These are phyloP conservation scores for Tricholoma bakamatsutake DNA, from an alignment of 768 basidiomycete species.

Conservation along the genomic window DNA sequence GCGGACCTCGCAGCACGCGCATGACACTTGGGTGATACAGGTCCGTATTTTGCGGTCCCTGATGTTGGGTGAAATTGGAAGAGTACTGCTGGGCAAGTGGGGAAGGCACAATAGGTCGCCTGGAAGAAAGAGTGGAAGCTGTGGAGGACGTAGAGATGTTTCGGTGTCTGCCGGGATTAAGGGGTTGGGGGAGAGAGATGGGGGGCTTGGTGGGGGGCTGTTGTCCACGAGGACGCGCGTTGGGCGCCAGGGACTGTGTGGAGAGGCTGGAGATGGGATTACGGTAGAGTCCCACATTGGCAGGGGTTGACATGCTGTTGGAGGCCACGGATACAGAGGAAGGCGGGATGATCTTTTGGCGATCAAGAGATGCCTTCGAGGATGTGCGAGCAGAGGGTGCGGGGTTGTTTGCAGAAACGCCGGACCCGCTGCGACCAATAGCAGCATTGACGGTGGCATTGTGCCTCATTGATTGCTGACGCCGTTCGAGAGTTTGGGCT, in stretches of 20 bases:
- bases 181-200: background rate
- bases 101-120: background rate
- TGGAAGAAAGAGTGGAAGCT: constrained; percentile 6
- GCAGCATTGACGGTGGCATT: background rate
- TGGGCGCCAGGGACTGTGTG: constrained; percentile 6
- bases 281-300: background rate
- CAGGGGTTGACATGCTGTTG: background rate
- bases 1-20: constrained; percentile 11
- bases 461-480: background rate
- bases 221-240: constrained; percentile 4
- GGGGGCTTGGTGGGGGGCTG: background rate
- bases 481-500: background rate
- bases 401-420: background rate
- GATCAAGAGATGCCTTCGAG: background rate
- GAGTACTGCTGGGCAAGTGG: background rate
- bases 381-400: background rate
- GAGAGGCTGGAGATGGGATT: constrained; percentile 8
- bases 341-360: background rate
- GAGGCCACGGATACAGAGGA: background rate
- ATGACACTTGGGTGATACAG: constrained; percentile 1
- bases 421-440: constrained; percentile 8
- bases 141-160: constrained; percentile 13
- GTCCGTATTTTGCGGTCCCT: background rate
- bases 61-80: background rate
- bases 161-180: constrained; percentile 5